These are phyloP conservation scores for Teratosphaeria destructans DNA, from an alignment of 2,329 filamentous ascomycete species.

Conservation along the genomic window DNA sequence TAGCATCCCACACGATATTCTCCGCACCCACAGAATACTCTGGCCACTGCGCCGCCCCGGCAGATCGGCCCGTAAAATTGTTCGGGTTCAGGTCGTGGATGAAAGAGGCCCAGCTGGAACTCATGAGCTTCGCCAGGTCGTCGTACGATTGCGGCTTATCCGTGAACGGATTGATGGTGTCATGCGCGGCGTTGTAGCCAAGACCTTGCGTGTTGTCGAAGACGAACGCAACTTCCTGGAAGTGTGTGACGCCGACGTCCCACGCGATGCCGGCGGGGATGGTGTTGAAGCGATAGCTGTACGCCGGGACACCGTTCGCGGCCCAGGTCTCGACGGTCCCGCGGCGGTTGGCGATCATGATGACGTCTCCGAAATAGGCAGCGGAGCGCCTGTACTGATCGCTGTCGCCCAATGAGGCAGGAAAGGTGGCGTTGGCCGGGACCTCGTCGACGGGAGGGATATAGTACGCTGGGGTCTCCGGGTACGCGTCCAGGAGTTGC, in stretches of 20 bases:
- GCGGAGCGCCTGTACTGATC: conserved; percentile 41
- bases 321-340: conserved; percentile 44
- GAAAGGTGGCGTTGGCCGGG: conserved; percentile 29
- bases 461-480: conserved; percentile 34
- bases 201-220: conserved; percentile 36
- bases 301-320: conserved; percentile 39
- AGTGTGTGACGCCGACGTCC: conserved; percentile 42
- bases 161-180: conserved; percentile 24
- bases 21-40: conserved; percentile 27
- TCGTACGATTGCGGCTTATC: conserved; percentile 28
- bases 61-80: conserved; percentile 13
- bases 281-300: conserved; percentile 55
- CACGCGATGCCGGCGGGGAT: conserved; percentile 35
- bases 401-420: conserved; percentile 20
- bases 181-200: conserved; percentile 27
- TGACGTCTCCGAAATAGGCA: conserved; percentile 31
- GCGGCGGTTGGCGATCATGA: conserved; percentile 47
- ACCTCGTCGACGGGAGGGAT: conserved; percentile 14
- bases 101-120: conserved; percentile 36
- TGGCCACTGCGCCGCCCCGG: conserved; percentile 27
- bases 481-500: conserved; percentile 38
- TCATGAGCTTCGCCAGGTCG: conserved; percentile 34
- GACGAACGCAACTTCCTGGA: conserved; percentile 37
- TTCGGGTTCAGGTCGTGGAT: conserved; percentile 33
- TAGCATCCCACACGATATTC: conserved; percentile 39